A percentile compares a stretch with the other conserved stretches of the same genome.
Conservation (phyloP, 768 basidiomycete genomes). For the Porphyrellus cyaneotinctus region DNA sequence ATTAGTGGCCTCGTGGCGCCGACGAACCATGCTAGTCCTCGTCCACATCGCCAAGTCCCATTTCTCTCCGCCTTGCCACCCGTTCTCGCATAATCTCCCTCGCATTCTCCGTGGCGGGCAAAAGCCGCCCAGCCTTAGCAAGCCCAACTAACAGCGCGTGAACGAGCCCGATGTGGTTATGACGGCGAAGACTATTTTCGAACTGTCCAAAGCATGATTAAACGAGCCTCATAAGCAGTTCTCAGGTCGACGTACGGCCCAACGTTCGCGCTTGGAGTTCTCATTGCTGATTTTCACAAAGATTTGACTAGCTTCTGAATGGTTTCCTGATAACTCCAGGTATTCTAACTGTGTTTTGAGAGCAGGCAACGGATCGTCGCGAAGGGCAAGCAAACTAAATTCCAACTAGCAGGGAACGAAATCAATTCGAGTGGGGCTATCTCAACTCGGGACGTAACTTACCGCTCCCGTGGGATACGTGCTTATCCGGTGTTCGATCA, state of each 20-base stretch:
- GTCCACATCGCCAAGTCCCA: slow-evolving; percentile 40
- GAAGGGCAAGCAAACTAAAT: slow-evolving; percentile 87
- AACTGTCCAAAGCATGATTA: slow-evolving; percentile 47
- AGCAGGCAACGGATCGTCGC: slow-evolving; percentile 71
- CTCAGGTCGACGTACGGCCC: slow-evolving; percentile 59
- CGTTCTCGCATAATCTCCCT: slow-evolving; percentile 42
- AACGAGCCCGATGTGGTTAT: slow-evolving; percentile 82
- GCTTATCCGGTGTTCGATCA: slow-evolving; percentile 82
- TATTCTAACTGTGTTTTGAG: slow-evolving; percentile 57
- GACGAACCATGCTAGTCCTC: slow-evolving; percentile 31
- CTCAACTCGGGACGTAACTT: slow-evolving; percentile 30
- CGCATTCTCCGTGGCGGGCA: slow-evolving; percentile 45
- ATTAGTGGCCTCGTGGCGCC: slow-evolving; percentile 1
- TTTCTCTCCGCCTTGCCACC: slow-evolving; percentile 37
- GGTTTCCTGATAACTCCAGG: slow-evolving; percentile 41
- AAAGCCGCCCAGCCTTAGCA: slow-evolving; percentile 64
- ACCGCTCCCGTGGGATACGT: slow-evolving; percentile 90
- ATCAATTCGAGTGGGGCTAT: slow-evolving; percentile 5
- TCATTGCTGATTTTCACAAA: slow-evolving; percentile 59
- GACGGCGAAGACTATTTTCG: slow-evolving; percentile 81
- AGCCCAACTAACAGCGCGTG: slow-evolving; percentile 70
- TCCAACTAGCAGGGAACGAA: slow-evolving; percentile 55
- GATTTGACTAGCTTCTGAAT: slow-evolving; percentile 47
- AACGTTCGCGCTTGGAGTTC: slow-evolving; percentile 70
- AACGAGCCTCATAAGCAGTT: not conserved